Base-by-base conservation (phyloP, 352 stramenopile species). In the Phytophthora brassicae region DNA sequence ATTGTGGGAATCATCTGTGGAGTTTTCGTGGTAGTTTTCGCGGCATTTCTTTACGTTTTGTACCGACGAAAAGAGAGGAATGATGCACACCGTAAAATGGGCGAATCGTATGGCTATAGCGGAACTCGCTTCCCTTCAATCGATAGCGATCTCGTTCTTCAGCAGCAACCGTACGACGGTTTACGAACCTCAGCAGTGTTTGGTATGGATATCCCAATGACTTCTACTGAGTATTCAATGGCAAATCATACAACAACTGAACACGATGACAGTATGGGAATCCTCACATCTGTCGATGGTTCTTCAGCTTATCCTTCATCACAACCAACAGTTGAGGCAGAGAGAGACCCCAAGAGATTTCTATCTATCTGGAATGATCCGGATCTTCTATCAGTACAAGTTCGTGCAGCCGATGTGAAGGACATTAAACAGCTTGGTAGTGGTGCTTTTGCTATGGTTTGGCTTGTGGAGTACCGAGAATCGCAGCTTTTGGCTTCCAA, bases 291-390 rank as follows among this genome's bases (percentile, higher is more conserved):
- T 31, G 39, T 63, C 1, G 47, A 58, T 38, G 54, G 53, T 3
- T 49, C 53, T 36, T 58, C 44, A 16, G 41, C 45, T 6, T 63
- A 53, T 23, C 53, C 45, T 14, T 68, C 46, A 9, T 64, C 59
- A 0, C n/a, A 36, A 20, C 36, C 55, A 5, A 58, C 60, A 36
- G 35, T 56, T 38, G 59, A 51, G 4, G 59, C 45, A 2, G 45
- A 56, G 12, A 13, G 51, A 22, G 50, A 56, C 0, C 51, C 28
- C 20, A 33, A 33, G 4, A 20, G 20, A 9, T 65, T 66, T 19
- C 53, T 66, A 29, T 72, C 67, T 3, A 53, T 75, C 22, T 75
- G 67, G 67, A 66, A 64, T 19, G 68, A 77, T 49, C 56, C 60
- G 6, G 56, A 74, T 12, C 56, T 74, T 0, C 53, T 68, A 2